Conservation (phyloP, 768 basidiomycete genomes). For the Russula olivacea region DNA sequence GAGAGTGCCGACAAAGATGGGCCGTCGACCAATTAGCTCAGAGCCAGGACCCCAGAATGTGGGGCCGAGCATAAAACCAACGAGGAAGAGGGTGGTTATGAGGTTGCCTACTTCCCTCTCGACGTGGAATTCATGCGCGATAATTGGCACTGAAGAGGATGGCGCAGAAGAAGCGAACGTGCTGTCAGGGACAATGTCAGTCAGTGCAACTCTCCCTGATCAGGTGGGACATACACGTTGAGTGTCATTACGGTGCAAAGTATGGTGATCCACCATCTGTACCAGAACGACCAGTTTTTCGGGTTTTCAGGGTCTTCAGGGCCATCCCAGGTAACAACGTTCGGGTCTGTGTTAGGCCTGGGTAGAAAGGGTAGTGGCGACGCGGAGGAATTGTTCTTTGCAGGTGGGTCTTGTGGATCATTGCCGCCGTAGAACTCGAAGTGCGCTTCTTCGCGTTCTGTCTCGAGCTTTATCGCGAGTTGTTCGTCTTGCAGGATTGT, state of each 20-base stretch:
- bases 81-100: slow-evolving; percentile 23
- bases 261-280: slow-evolving; percentile 21
- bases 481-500: not conserved
- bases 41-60: slow-evolving; percentile 26
- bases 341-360: slow-evolving; percentile 14
- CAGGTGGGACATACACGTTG: slow-evolving; percentile 19
- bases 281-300: slow-evolving; percentile 22
- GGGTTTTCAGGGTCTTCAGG: slow-evolving; percentile 23
- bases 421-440: not conserved
- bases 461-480: not conserved
- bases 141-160: slow-evolving; percentile 11
- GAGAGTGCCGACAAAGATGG: slow-evolving; percentile 17
- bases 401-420: not conserved
- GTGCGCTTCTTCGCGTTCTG: not conserved
- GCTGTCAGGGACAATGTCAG: not conserved
- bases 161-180: slow-evolving; percentile 30
- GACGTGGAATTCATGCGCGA: slow-evolving; percentile 24
- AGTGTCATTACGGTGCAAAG: slow-evolving; percentile 7
- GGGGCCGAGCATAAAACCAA: slow-evolving; percentile 26
- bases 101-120: slow-evolving; percentile 27
- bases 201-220: not conserved
- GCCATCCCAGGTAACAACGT: slow-evolving; percentile 20
- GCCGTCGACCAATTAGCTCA: slow-evolving; percentile 25
- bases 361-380: slow-evolving; percentile 1
- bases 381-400: not conserved